Evolutionary conservation across 1,284 basidiomycete species (phyloP).

Genomic region (Cryptococcus amylolentus): DNA sequence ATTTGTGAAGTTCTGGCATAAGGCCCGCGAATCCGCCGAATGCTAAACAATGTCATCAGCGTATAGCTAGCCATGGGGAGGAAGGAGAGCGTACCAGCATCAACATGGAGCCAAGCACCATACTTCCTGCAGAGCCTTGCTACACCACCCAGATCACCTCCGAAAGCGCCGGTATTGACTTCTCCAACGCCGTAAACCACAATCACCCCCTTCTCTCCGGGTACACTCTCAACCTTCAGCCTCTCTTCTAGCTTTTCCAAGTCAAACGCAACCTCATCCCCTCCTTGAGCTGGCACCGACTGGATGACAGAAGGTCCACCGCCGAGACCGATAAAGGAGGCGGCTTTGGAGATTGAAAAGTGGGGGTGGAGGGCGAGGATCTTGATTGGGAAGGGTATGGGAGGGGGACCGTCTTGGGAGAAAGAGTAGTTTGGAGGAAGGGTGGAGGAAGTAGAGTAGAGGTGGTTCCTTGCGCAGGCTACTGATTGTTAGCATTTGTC

Average conservation of each 20-base stretch:
- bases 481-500: neutral
- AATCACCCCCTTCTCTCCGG: constrained; percentile 43
- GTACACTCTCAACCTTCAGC: constrained; percentile 30
- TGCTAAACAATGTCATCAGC: constrained; percentile 32
- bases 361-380: constrained; percentile 53
- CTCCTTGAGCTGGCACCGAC: constrained; percentile 21
- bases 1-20: constrained; percentile 46
- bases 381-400: constrained; percentile 43
- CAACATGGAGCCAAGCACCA: constrained; percentile 55
- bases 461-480: constrained; percentile 48
- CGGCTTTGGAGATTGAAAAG: constrained; percentile 53
- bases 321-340: constrained; percentile 53
- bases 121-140: constrained; percentile 49
- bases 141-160: constrained; percentile 38
- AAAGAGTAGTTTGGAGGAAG: constrained; percentile 43
- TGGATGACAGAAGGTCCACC: constrained; percentile 44
- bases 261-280: constrained; percentile 50
- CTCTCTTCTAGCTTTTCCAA: constrained; percentile 40
- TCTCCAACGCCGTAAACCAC: constrained; percentile 53
- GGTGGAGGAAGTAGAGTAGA: constrained; percentile 32
- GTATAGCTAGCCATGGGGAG: neutral
- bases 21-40: constrained; percentile 54
- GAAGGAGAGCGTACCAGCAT: constrained; percentile 47
- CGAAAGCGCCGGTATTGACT: constrained; percentile 55
- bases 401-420: constrained; percentile 49